Evolutionary conservation across 2,329 filamentous ascomycete species (phyloP), one percentile per base, ranked within the genome.

Genomic region (Venturia aucupariae): DNA sequence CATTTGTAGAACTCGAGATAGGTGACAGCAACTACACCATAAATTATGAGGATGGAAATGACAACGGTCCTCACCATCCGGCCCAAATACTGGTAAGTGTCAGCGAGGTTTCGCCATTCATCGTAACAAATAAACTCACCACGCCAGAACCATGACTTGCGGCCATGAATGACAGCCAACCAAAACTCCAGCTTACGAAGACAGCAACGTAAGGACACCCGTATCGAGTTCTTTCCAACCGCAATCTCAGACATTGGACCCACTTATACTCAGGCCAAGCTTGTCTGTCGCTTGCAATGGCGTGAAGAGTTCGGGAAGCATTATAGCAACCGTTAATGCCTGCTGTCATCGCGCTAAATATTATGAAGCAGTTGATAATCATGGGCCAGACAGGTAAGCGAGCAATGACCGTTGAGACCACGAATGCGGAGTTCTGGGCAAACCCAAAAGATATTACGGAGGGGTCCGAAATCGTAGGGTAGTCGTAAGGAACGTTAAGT

Each of bases 331-430:
- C 72, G 65, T 78, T 79, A 63, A 78, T 75, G 0, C 74, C 77
- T 11, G 74, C 74, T 1, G 76, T 76, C 35, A 75, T 74, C 1
- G 77, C 76, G 0, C 77, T 77, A 67, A 80, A 78, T 42, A 80
- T 72, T 69, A 76, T 78, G 65, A 80, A 76, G 2, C 74, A 77
- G 61, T 79, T 79, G 68, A 79, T 75, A 63, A 80, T 73, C 55
- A 75, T 73, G 1, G 78, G 77, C 67, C 73, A 73, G 6, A 69
- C 71, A 2, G 70, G 69, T 24, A 79, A 68, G 15, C 74, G 73
- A 48, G 74, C 76, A 38, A 75, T 71, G 3, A 80, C 74, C 46
- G 74, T 74, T 10, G 77, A 74, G 27, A 80, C 70, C 35, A 80
- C 73, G 65, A 76, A 77, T 1, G 73, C 68, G 44, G 73, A 75